These are phyloP conservation scores for Trichosporon sp. DNA, from an alignment of 1,284 basidiomycete genomes.

Conservation along the genomic window DNA sequence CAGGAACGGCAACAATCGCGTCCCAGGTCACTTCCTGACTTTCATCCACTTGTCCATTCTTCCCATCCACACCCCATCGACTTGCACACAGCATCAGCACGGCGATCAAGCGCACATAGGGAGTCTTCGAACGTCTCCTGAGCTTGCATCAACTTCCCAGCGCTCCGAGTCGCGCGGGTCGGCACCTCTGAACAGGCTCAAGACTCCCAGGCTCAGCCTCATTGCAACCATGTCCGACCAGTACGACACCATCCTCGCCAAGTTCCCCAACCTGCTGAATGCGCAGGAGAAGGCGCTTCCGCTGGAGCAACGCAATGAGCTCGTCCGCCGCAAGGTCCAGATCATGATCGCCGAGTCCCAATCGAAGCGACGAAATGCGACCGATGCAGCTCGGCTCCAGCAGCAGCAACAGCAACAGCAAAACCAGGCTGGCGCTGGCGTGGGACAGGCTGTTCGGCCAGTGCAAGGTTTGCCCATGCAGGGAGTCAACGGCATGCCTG, in stretches of 20 bases:
- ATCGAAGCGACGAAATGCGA: conserved; percentile 4
- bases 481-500: neutral
- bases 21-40: neutral
- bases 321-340: conserved; percentile 33
- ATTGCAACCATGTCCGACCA: conserved; percentile 6
- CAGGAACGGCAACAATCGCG: neutral
- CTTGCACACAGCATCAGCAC: neutral
- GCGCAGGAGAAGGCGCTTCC: conserved; percentile 32
- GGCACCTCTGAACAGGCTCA: neutral
- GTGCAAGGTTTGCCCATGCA: neutral
- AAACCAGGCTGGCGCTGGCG: neutral
- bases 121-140: neutral
- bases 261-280: conserved; percentile 30
- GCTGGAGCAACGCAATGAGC: conserved; percentile 26
- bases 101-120: neutral
- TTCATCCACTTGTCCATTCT: neutral
- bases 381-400: neutral
- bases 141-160: neutral
- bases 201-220: neutral
- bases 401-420: conserved; percentile 11
- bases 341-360: conserved; percentile 8
- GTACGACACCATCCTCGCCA: conserved; percentile 20
- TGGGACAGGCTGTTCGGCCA: neutral
- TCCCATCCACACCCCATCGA: conserved; percentile 1
- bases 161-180: neutral